Evolutionary conservation across 1,284 basidiomycete species (phyloP), one percentile per base, ranked within the genome.

Genomic region (Marasmius oreades): DNA sequence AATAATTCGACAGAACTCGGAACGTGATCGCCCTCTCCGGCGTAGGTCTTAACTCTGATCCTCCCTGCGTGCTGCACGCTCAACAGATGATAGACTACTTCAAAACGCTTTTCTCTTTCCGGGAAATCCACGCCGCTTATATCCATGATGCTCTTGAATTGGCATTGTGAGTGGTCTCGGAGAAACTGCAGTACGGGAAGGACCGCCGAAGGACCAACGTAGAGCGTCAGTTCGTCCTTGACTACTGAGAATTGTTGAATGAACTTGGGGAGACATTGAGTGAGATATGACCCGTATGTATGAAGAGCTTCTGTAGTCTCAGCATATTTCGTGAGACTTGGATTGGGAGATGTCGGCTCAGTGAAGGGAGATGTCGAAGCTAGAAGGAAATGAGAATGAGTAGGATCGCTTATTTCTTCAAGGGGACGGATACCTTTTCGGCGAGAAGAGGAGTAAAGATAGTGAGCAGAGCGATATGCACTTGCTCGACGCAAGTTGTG

Each of bases 1-100:
- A 90, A 99, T 24, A 98, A 63, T 22, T 82, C 82, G 4, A 84
- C 80, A 18, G 83, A 85, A 66, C 91, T 96, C 0, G 96, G 97
- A 8, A 99, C 92, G 43, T 93, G 85, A 64, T 95, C 92, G n/a
- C 92, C 87, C 74, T 99, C 97, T 62, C 92, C 91, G 58, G 95
- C 94, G 71, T 97, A 98, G 0, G 97, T 98, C 84, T 99, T 99
- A 64, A 99, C 95, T 55, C 97, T 80, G 69, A 99, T 93, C 62
- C 97, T 82, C 31, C 87, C 86, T 50, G 79, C 82, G 62, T 84
- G 75, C 68, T 81, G 81, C 65, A 95, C 75, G 66, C 92, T 95
- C 63, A 99, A 78, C 62, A 99, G 77, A 76, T 99, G 92, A 76
- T 99, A 99, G 34, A 97, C 94, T 55, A 99, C 87, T 78, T 99